Percentiles rank a stretch among this genome's conserved stretches.
Evolutionary conservation across 1,139 yeast genomes (phyloP).

Genomic region (Blastobotrys buckinghamii): DNA sequence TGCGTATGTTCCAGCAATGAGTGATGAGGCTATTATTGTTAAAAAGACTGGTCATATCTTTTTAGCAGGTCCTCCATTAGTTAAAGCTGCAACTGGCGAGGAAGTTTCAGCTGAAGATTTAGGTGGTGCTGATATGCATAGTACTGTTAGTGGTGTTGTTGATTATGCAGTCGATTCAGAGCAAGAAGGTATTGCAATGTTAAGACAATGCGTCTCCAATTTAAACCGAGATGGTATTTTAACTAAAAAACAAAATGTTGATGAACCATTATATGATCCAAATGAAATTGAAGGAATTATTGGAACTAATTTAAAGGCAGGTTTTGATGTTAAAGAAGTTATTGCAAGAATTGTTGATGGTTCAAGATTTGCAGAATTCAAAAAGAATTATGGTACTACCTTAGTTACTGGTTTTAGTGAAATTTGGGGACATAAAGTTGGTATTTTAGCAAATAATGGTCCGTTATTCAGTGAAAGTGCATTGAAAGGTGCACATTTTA

Average conservation of each 20-base stretch:
- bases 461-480: slow-evolving; percentile 34
- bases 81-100: slow-evolving; percentile 36
- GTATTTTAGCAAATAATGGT: slow-evolving; percentile 34
- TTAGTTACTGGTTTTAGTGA: slow-evolving; percentile 32
- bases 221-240: slow-evolving; percentile 20
- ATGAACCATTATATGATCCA: slow-evolving; percentile 31
- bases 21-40: slow-evolving; percentile 34
- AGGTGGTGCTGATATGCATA: slow-evolving; percentile 36
- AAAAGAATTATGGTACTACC: slow-evolving; percentile 31
- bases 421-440: slow-evolving; percentile 33
- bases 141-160: slow-evolving; percentile 32
- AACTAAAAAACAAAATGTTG: slow-evolving; percentile 14
- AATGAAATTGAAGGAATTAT: slow-evolving; percentile 32
- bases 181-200: slow-evolving; percentile 31
- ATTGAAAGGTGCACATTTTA: slow-evolving; percentile 34
- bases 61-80: slow-evolving; percentile 35
- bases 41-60: slow-evolving; percentile 34
- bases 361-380: slow-evolving; percentile 32
- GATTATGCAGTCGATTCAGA: slow-evolving; percentile 33
- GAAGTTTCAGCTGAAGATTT: slow-evolving; percentile 33
- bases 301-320: slow-evolving; percentile 30
- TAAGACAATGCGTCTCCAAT: slow-evolving; percentile 30
- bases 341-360: slow-evolving; percentile 35
- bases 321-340: slow-evolving; percentile 33
- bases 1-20: slow-evolving; percentile 36